Evolutionary conservation across 495 filamentous ascomycete species (phyloP).

Genomic region (Lasiosphaeris hirsuta): DNA sequence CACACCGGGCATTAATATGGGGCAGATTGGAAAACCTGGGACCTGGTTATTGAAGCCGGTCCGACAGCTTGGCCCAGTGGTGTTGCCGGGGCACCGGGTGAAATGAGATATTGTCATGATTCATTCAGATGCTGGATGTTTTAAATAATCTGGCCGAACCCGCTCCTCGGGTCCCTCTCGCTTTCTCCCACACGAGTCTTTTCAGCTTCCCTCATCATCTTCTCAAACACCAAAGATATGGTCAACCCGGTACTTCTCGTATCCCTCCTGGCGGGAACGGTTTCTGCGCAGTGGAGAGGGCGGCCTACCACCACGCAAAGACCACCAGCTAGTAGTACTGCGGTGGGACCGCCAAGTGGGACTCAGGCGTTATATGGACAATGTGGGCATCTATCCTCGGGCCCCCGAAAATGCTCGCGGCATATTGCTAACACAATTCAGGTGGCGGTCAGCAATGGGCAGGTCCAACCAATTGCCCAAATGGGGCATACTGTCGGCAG

Average conservation of each 20-base stretch:
- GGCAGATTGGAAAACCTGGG: constrained; percentile 19
- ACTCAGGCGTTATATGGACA: constrained; percentile 22
- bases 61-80: constrained; percentile 14
- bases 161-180: background rate
- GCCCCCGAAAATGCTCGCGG: background rate
- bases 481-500: constrained; percentile 21
- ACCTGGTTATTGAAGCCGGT: constrained; percentile 18
- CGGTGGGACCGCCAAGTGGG: background rate
- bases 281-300: constrained; percentile 6
- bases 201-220: background rate
- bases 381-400: constrained; percentile 11
- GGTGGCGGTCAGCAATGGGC: constrained; percentile 22
- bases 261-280: constrained; percentile 11
- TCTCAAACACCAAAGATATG: constrained; percentile 5
- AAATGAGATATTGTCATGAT: background rate
- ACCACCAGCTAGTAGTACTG: background rate
- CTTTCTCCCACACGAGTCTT: background rate
- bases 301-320: background rate
- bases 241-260: constrained; percentile 12
- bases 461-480: constrained; percentile 17
- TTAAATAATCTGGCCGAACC: constrained; percentile 5
- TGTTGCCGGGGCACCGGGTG: constrained; percentile 14
- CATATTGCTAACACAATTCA: background rate
- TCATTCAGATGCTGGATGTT: background rate
- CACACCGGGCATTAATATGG: constrained; percentile 18